Evolutionary conservation across 129 eudicot species (phyloP).

Genomic region (Centella asiatica): DNA sequence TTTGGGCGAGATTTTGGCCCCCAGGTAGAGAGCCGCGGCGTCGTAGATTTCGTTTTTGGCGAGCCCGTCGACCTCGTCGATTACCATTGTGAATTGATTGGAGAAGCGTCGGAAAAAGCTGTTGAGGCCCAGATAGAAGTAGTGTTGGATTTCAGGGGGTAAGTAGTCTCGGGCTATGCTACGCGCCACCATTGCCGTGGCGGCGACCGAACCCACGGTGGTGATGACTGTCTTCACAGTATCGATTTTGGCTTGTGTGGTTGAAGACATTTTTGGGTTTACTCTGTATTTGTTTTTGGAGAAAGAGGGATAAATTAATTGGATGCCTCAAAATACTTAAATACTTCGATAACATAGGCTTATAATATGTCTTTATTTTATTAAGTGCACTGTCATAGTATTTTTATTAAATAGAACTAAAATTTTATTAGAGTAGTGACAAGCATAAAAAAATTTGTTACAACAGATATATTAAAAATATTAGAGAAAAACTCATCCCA

Average conservation of each 20-base stretch:
- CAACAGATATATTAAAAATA: too few relatives aligned
- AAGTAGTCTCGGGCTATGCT: slow-evolving; percentile 39
- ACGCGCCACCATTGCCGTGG: slow-evolving; percentile 48
- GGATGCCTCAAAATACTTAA: too few relatives aligned
- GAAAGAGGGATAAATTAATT: too few relatives aligned
- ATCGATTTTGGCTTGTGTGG: slow-evolving; percentile 32
- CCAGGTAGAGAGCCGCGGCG: slow-evolving; percentile 41
- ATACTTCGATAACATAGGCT: too few relatives aligned
- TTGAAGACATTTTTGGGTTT: slow-evolving; percentile 24
- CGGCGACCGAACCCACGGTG: slow-evolving; percentile 49
- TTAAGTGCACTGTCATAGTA: too few relatives aligned
- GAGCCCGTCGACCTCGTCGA: slow-evolving; percentile 57
- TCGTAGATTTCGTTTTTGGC: slow-evolving; percentile 43
- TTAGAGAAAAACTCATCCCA: too few relatives aligned
- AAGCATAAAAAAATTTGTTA: too few relatives aligned
- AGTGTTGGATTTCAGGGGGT: slow-evolving; percentile 47
- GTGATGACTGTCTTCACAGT: slow-evolving; percentile 41
- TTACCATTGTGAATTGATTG: slow-evolving; percentile 39
- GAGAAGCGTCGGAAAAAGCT: slow-evolving; percentile 42
- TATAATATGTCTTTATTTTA: too few relatives aligned
- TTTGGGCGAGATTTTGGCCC: slow-evolving; percentile 23
- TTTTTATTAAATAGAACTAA: too few relatives aligned
- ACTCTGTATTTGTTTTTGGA: not conserved
- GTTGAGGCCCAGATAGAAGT: slow-evolving; percentile 28
- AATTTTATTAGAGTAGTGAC: too few relatives aligned